These are phyloP conservation scores for Aspergillus pseudotamarii DNA, from an alignment of 2,329 filamentous ascomycete species.

Conservation along the genomic window DNA sequence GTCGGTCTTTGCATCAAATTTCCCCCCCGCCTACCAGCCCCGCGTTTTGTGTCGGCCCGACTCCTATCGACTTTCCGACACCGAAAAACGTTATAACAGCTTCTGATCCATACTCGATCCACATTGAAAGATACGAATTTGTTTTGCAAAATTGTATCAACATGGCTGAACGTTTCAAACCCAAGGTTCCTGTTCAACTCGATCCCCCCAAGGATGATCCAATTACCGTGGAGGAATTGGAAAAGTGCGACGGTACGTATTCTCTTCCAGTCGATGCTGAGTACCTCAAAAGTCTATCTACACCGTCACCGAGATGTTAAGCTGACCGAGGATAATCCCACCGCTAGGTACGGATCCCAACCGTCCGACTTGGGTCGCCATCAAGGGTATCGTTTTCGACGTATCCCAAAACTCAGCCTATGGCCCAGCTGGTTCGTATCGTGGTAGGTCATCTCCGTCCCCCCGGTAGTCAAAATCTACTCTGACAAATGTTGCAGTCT, in stretches of 20 bases:
- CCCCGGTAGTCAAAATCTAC: not conserved
- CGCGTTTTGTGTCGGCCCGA: constrained; percentile 17
- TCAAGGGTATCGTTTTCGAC: constrained; percentile 91
- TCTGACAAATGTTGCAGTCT: constrained; percentile 62
- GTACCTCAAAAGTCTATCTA: not conserved
- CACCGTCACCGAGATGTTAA: not conserved
- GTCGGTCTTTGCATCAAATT: constrained; percentile 17
- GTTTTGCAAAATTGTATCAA: constrained; percentile 4
- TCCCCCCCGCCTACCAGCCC: constrained; percentile 24
- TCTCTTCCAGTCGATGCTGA: not conserved
- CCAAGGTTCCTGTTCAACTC: constrained; percentile 57
- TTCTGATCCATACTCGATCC: not conserved
- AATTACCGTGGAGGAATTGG: constrained; percentile 78
- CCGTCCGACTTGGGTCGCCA: constrained; percentile 62
- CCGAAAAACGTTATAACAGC: constrained; percentile 4
- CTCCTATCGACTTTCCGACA: constrained; percentile 7
- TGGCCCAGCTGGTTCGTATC: constrained; percentile 77
- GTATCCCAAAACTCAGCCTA: constrained; percentile 90
- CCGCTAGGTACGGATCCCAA: constrained; percentile 41
- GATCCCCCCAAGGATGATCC: constrained; percentile 83
- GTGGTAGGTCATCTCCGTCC: constrained; percentile 61
- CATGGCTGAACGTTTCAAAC: constrained; percentile 44
- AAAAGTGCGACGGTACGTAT: constrained; percentile 74
- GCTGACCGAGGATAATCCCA: not conserved
- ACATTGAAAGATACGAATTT: not conserved